Evolutionary conservation across 805 yeast species (phyloP), one percentile per base, ranked within the genome.

Genomic region (Metschnikowia amazonensis): DNA sequence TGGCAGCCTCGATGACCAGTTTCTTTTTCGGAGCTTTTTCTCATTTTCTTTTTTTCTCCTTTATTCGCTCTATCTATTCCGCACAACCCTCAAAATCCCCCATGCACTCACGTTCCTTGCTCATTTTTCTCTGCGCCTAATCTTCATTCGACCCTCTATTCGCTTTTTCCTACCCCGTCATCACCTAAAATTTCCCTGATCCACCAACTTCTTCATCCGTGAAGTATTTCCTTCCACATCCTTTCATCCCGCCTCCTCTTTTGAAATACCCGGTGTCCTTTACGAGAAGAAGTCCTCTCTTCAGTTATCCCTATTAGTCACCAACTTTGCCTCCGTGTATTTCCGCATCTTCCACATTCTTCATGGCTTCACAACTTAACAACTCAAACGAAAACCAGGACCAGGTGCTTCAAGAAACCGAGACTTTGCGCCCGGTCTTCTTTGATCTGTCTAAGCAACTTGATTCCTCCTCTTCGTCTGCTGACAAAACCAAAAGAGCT

Each of bases 381-480:
- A 63, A 64, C 48, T 50, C 55, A 31, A 58, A 58, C 45, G 67
- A 65, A 17, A 62, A 63, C 46, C 59, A 62, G 43, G 66, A 64
- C 46, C 66, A 60, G 51, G 60, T 63, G 38, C 60, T 63, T 47
- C 62, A 56, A 46, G 65, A 57, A 32, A 44, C 57, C 9, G 64
- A 60, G 20, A 61, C 62, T 49, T 63, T 66, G 52, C 60, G 69
- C 32, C 64, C 59, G 34, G 68, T 65, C 36, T 66, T 64, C 45
- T 63, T 64, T 46, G 69, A 64, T 44, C 56, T 55, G 38, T 43
- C 63, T 7, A 29, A 55, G 18, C 45, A 47, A 40, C 49, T 58
- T 29, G 45, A 53, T 42, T 35, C 60, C 20, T 41, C 47, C 30
- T 29, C 59, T 16, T 21, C 52, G 29, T 23, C 52, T 7, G 37